Conservation (phyloP, 2,329 filamentous ascomycete genomes). For the Dactylellina drechsleri region DNA sequence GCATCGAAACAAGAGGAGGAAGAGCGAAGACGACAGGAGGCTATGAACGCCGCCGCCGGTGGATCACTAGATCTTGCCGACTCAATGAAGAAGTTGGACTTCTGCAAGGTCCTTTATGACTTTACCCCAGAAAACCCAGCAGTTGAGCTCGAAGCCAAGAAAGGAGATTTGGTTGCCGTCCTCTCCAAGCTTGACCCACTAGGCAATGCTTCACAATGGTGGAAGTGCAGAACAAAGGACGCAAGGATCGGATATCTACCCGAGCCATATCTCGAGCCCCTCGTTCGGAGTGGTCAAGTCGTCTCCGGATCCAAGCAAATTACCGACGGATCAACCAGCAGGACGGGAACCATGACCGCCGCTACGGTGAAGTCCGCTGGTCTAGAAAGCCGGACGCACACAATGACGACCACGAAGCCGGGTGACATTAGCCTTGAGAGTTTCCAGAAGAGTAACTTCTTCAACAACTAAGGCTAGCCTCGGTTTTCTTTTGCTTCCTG, state of each 20-base stretch:
- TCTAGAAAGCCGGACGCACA: slow-evolving; percentile 62
- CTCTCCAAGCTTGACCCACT: slow-evolving; percentile 91
- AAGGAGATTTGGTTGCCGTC: slow-evolving; percentile 94
- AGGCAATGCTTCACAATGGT: slow-evolving; percentile 95
- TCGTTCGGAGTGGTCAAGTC: slow-evolving; percentile 68
- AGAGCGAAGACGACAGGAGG: slow-evolving; percentile 70
- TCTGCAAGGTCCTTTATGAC: slow-evolving; percentile 93
- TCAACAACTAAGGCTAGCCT: slow-evolving; percentile 38
- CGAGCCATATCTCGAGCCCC: slow-evolving; percentile 84
- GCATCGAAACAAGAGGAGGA: slow-evolving; percentile 87
- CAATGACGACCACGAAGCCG: slow-evolving; percentile 66
- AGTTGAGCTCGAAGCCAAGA: slow-evolving; percentile 89
- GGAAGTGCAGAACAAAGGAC: slow-evolving; percentile 90
- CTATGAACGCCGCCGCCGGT: slow-evolving; percentile 59
- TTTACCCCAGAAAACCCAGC: slow-evolving; percentile 80
- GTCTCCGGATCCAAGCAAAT: slow-evolving; percentile 58
- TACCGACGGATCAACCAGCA: slow-evolving; percentile 64
- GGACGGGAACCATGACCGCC: slow-evolving; percentile 61
- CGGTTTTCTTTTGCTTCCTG: background rate
- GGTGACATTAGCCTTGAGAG: slow-evolving; percentile 74
- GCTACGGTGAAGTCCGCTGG: slow-evolving; percentile 60
- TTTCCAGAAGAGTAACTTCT: slow-evolving; percentile 71
- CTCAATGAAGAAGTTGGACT: slow-evolving; percentile 85
- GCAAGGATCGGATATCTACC: slow-evolving; percentile 92
- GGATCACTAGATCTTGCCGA: slow-evolving; percentile 62